Base-by-base conservation (phyloP, 2,329 filamentous ascomycete species). In the Hypocrella siamensis region DNA sequence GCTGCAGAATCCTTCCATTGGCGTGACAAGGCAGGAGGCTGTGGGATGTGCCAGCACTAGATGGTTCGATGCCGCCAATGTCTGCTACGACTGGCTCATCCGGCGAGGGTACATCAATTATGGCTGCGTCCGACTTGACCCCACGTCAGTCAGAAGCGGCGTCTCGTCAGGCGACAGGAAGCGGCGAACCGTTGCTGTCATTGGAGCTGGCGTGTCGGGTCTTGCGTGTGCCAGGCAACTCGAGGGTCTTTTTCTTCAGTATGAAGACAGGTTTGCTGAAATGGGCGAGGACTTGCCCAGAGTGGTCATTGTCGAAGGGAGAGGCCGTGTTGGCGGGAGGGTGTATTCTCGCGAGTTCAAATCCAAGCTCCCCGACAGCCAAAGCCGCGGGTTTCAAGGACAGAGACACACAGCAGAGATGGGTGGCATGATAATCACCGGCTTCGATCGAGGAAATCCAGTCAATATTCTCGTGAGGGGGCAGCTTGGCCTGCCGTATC, bases 341-440 rank as follows among this genome's bases (percentile, higher is more conserved):
- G 84, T 98, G 15, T 96, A 94, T 55, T 98, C 90, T 32, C 84
- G 70, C 32, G 57, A 67, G 17, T 67, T 78, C 39, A 60, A 61
- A 65, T 74, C 60, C 58, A 79, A 60, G 52, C 69, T 19, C n/a
- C n/a, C n/a, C 51, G 54, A 61, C 34, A 48, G 61, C 47, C 54
- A 57, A 40, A 43, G 73, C 48, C 56, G 63, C 49, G 62, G 41
- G 49, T 55, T 70, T 66, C 51, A 69, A 57, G 66, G 62, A 7
- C 68, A 64, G 38, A 62, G 73, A 31, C 79, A 79, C 47, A 96
- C 86, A 15, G 90, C 84, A 19, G 90, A 98, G 52, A 92, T 94
- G 76, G 90, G 90, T 18, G 90, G 88, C 34, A 93, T 98, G 66
- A 96, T 98, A 37, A 85, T 98, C 38, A 94, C 92, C 21, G 90